Conservation (phyloP, 805 yeast genomes). For the Priceomyces fermenticarens region DNA sequence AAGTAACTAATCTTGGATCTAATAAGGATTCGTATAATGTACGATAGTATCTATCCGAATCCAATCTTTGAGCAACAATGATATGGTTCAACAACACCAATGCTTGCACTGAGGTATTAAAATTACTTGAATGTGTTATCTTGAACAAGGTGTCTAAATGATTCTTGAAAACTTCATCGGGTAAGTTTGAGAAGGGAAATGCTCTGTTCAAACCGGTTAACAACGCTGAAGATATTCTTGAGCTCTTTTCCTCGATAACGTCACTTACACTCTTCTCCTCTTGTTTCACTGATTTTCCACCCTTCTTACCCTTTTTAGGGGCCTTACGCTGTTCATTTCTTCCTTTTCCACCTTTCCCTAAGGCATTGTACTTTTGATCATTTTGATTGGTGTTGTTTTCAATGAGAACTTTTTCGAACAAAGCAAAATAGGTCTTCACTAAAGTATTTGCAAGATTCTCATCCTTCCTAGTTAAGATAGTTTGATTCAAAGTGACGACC, state of each 20-base stretch:
- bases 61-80: slow-evolving; percentile 54
- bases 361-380: slow-evolving; percentile 31
- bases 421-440: slow-evolving; percentile 77
- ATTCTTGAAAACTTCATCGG: slow-evolving; percentile 62
- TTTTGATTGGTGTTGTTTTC: slow-evolving; percentile 53
- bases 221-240: slow-evolving; percentile 83
- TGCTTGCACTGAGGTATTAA: slow-evolving; percentile 92
- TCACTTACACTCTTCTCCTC: slow-evolving; percentile 62
- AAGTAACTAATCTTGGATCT: slow-evolving; percentile 77
- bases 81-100: slow-evolving; percentile 82
- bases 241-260: slow-evolving; percentile 70
- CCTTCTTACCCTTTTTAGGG: slow-evolving; percentile 80
- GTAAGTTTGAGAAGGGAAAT: slow-evolving; percentile 82
- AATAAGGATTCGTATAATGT: slow-evolving; percentile 86
- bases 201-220: slow-evolving; percentile 95
- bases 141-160: slow-evolving; percentile 83
- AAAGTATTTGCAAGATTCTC: slow-evolving; percentile 78
- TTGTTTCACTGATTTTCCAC: slow-evolving; percentile 73
- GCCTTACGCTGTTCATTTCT: slow-evolving; percentile 60
- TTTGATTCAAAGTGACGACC: slow-evolving; percentile 85
- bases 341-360: slow-evolving; percentile 56
- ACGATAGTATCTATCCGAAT: slow-evolving; percentile 71
- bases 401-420: slow-evolving; percentile 79
- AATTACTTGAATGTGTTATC: slow-evolving; percentile 91
- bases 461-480: slow-evolving; percentile 78